Base-by-base conservation (phyloP, 257 asterid species). In the Ilex aquifolium region DNA sequence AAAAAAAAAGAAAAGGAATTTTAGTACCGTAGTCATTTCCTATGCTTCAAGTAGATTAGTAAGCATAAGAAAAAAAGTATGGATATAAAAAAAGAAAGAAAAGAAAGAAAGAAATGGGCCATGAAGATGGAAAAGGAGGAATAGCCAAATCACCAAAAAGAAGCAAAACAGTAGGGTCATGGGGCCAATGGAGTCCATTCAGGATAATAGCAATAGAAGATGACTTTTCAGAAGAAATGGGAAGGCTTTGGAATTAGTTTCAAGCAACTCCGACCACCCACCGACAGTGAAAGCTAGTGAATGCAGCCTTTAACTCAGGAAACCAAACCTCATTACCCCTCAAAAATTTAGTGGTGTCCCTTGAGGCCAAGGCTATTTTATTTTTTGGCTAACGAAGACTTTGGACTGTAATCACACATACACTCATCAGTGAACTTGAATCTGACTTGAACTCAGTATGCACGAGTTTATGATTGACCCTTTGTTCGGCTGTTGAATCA, bases 231-330 rank as follows among this genome's bases (percentile, higher is more conserved):
- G 49, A 70, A 55, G 52, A 46, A 4, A 2, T 2, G 52, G 58
- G 44, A 13, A 1, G 15, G 51, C 4, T 46, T 10, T 15, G 36
- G 32, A 29, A 21, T 51, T 36, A 4, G 5, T 32, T 39, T 56
- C 60, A 44, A 59, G 64, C 59, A 56, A 65, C 56, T 61, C 70
- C 73, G 74, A 65, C 78, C 78, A 69, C 56, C 78, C 67, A 77
- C 78, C 82, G 78, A 76, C 82, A 77, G 10, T 44, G 73, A 65
- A 61, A 72, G 72, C 52, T 31, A 71, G 57, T 31, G n/a, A 57
- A 57, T 66, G 59, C 59, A 59, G 68, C 71, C 71, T 32, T 63
- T 59, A 39, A 59, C 65, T 40, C 44, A 61, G 10, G 10, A 46
- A 10, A 46, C 11, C n/a, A 46, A 46, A 46, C 8, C 15, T 3